phyloP scores from a whole-genome alignment of 1,284 basidiomycete genomes.

The Leccinum variabile region DNA sequence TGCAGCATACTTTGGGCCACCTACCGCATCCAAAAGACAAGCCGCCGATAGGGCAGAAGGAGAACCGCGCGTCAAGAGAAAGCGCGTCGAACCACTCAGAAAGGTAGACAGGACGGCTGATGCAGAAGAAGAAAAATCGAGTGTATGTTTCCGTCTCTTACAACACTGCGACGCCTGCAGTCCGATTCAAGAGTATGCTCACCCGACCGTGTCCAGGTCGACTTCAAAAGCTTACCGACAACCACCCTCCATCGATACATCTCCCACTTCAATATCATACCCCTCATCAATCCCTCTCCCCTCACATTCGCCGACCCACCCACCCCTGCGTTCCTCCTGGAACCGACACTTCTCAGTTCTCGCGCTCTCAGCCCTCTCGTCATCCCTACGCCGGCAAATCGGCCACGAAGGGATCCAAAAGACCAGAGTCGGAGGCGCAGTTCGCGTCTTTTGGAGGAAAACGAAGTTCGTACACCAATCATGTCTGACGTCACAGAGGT shows the following conservation, averaged over 20 bases:
- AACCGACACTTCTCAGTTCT: constrained; percentile 45
- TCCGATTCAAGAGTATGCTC: constrained; percentile 9
- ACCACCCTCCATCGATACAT: constrained; percentile 67
- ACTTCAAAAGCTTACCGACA: constrained; percentile 64
- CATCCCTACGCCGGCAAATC: constrained; percentile 56
- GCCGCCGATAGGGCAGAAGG: constrained; percentile 61
- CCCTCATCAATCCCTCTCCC: constrained; percentile 68
- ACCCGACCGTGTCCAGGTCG: constrained; percentile 49
- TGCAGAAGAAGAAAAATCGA: constrained; percentile 40
- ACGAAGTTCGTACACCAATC: constrained; percentile 56
- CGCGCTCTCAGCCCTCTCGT: constrained; percentile 49
- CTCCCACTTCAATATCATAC: constrained; percentile 65
- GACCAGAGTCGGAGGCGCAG: constrained; percentile 60
- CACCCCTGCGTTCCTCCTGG: constrained; percentile 57
- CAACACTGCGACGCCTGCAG: constrained; percentile 1
- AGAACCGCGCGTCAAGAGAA: constrained; percentile 68
- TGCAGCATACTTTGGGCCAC: constrained; percentile 61
- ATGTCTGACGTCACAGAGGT: constrained; percentile 67
- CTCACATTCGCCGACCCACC: constrained; percentile 64
- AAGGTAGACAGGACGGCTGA: constrained; percentile 28
- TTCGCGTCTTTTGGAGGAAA: constrained; percentile 65
- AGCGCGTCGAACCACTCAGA: constrained; percentile 51
- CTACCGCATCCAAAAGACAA: constrained; percentile 51
- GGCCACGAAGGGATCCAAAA: constrained; percentile 64
- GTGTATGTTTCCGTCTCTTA: constrained; percentile 34